These are phyloP conservation scores for Pseudogymnoascus sp. DNA, from an alignment of 2,329 filamentous ascomycete genomes.

Conservation along the genomic window DNA sequence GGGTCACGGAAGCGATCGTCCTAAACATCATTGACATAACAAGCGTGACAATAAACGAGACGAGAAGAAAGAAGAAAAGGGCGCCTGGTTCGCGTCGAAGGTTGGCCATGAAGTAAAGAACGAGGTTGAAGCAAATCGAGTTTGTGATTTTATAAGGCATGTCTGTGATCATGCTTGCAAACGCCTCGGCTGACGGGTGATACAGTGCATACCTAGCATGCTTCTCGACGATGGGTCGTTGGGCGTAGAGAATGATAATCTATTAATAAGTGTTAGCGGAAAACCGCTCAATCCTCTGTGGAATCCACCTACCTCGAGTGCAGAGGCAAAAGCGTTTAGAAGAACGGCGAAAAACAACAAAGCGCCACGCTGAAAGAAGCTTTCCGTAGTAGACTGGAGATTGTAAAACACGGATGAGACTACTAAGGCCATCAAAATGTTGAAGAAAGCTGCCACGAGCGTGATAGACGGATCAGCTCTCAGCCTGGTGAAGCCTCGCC, in stretches of 20 bases:
- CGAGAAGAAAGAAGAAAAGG: conserved; percentile 78
- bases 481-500: conserved; percentile 63
- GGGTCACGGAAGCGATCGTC: conserved; percentile 64
- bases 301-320: conserved; percentile 56
- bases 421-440: conserved; percentile 48
- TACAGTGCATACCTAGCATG: conserved; percentile 78
- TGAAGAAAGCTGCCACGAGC: conserved; percentile 8
- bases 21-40: conserved; percentile 81
- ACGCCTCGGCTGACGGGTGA: conserved; percentile 76
- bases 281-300: conserved; percentile 29
- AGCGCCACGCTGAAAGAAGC: conserved; percentile 54
- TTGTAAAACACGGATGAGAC: conserved; percentile 59
- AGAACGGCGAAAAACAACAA: conserved; percentile 61
- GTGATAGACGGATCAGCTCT: conserved; percentile 48
- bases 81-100: conserved; percentile 63
- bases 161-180: conserved; percentile 76
- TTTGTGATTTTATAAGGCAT: conserved; percentile 72
- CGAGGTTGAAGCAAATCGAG: conserved; percentile 65
- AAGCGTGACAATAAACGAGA: conserved; percentile 63
- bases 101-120: conserved; percentile 78
- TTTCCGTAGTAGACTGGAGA: conserved; percentile 42
- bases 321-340: conserved; percentile 53
- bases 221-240: conserved; percentile 75
- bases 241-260: conserved; percentile 43
- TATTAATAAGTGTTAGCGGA: conserved; percentile 33